Base-by-base conservation (phyloP, 768 basidiomycete genomes). In the Cystofilobasidium bisporidii region DNA sequence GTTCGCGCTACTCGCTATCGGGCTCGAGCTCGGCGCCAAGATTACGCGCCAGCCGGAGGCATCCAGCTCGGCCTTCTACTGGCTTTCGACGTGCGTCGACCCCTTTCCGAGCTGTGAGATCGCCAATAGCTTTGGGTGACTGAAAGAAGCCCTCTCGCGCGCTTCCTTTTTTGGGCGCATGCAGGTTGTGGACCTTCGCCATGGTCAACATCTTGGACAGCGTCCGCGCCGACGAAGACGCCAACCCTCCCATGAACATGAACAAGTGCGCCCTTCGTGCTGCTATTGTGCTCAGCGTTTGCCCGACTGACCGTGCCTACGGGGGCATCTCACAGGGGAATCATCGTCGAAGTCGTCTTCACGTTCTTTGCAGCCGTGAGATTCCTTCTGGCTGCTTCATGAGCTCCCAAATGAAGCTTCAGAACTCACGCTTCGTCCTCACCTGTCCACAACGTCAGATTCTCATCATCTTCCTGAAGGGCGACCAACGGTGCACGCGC, bases 11-110 rank as follows among this genome's bases (percentile, higher is more conserved):
- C 81, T 92, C 2, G 88, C 89, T 1, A 81, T 91, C 36, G 84
- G 80, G 1, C 78, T 92, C 65, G 89, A 92, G 73, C 82, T 92
- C 26, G 86, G 82, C 18, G 86, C 85, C 45, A 90, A 92, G 75
- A 74, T 91, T 26, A 89, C 89, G 10, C 81, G 87, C 65, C 89
- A 88, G 72, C 83, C 88, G 0, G 87, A 89, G 65, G 84, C 83
- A 0, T 89, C 87, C 68, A 82, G 88, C 0, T 86, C 88, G 0
- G 74, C 89, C 32, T 72, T 91, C 28, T 91, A 89, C 88, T 85
- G 47, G 47, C 47, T 48, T 14, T 48, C 47, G 47, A 48, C 47
- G 47, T 48, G n/a, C 47, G 47, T 48, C 36, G 36, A 6, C 17
- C 47, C 9, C 43, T 43, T 22, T 17, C 17, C 43, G 24, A 4